Evolutionary conservation across 2,329 filamentous ascomycete species (phyloP), one percentile per base, ranked within the genome.

Genomic region (Phialophora expanda): DNA sequence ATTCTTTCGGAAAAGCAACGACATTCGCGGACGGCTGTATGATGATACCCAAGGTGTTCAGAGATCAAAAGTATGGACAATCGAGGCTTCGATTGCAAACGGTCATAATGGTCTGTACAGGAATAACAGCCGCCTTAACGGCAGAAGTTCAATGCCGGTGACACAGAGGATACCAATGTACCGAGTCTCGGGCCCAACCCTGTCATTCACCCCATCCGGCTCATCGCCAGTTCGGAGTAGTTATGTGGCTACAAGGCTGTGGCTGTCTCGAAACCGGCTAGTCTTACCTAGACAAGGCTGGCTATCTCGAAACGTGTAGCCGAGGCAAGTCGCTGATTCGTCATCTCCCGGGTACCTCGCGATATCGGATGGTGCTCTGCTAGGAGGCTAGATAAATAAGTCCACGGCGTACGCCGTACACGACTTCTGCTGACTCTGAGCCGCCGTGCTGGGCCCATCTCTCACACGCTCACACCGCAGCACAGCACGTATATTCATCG

Each of bases 271-370:
- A 41, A 17, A 41, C 14, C 14, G 38, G 38, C 38, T 20, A 44
- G 6, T 41, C 14, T n/a, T 3, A 4, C 14, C 38, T 5, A 6
- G 38, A 44, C 34, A n/a, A 44, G 38, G 38, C 38, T n/a, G 32
- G 5, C 5, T 17, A 8, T n/a, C 17, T 44, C 56, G 38, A 28
- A 28, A 46, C 32, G 24, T 30, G 14, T 22, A 48, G 48, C 58
- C 58, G 58, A 61, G 58, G 58, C 58, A 41, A 30, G 44, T 44
- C 24, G 11, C 48, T 30, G 58, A 61, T 61, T 61, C 58, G 58
- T 61, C 58, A 61, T 54, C 58, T n/a, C 32, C 30, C 6, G 56
- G 38, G 4, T 41, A 28, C 41, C 46, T 48, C 38, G 26, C 56
- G 41, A 59, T 59, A 34, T 48, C 41, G 56, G 26, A 59, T 50